Conservation (phyloP, 805 yeast genomes). For the Vanderwaltozyma verrucispora region DNA sequence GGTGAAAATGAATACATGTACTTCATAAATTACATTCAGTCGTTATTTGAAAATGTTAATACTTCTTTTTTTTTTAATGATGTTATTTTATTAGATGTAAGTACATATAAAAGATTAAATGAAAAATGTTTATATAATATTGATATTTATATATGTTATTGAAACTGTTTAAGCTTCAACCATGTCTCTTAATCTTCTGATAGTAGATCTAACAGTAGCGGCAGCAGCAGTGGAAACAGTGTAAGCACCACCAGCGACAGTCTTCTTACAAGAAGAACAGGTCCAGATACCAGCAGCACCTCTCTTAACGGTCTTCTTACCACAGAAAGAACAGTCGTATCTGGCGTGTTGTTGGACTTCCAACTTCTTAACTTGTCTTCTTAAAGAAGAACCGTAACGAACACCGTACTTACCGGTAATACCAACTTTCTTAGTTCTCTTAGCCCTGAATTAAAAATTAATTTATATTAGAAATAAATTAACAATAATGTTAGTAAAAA, state of each 20-base stretch:
- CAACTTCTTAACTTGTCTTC: constrained; percentile 99
- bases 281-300: constrained; percentile 98
- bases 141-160: constrained; percentile 1
- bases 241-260: constrained; percentile 99
- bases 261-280: constrained; percentile 90
- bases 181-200: constrained; percentile 99
- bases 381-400: constrained; percentile 99
- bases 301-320: constrained; percentile 97
- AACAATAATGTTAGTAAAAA: not conserved
- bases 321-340: constrained; percentile 99
- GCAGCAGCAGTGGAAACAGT: constrained; percentile 99
- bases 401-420: constrained; percentile 99
- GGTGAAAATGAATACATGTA: too few species aligned
- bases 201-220: constrained; percentile 99
- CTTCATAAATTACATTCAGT: too few species aligned
- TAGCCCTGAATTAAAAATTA: constrained; percentile 57
- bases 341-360: constrained; percentile 98
- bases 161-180: constrained; percentile 82
- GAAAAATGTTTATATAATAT: constrained; percentile 2
- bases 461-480: too few species aligned
- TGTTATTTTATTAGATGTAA: constrained; percentile 2
- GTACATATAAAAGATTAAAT: constrained; percentile 3
- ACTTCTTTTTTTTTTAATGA: not conserved
- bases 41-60: too few species aligned
- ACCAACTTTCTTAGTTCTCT: constrained; percentile 99